Conservation (phyloP, 306 rosid species). For the Begonia masoniana region DNA sequence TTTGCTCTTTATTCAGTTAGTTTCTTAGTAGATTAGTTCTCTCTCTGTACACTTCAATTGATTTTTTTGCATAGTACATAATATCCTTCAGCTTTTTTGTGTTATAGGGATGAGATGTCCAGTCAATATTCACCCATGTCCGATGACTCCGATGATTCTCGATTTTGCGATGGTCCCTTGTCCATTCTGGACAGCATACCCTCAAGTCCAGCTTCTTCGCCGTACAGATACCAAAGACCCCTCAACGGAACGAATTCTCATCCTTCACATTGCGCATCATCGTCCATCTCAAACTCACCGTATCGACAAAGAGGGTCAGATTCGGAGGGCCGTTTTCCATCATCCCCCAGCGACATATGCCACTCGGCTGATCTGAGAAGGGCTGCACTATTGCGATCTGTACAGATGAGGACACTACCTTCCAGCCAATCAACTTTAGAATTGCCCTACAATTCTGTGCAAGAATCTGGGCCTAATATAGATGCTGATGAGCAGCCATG, state of each 20-base stretch:
- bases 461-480: slow-evolving; percentile 44
- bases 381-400: slow-evolving; percentile 92
- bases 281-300: slow-evolving; percentile 37
- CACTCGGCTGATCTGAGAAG: slow-evolving; percentile 96
- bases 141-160: slow-evolving; percentile 84
- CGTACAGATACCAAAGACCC: slow-evolving; percentile 60
- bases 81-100: not conserved
- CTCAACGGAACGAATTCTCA: slow-evolving; percentile 29
- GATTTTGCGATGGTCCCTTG: slow-evolving; percentile 47
- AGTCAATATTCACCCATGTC: slow-evolving; percentile 91
- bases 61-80: too few species aligned
- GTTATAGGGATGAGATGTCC: slow-evolving; percentile 72
- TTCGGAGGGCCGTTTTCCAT: slow-evolving; percentile 93
- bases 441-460: slow-evolving; percentile 46
- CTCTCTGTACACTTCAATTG: too few species aligned
- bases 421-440: slow-evolving; percentile 45
- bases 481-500: slow-evolving; percentile 61
- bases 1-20: too few species aligned
- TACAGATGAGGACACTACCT: slow-evolving; percentile 88
- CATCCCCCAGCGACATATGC: slow-evolving; percentile 95
- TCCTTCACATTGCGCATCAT: slow-evolving; percentile 30
- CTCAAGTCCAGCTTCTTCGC: slow-evolving; percentile 76
- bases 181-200: slow-evolving; percentile 54
- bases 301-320: slow-evolving; percentile 88
- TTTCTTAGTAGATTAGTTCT: too few species aligned